A percentile compares a stretch with the other conserved stretches of the same genome.
Evolutionary conservation across 345 rosid genomes (phyloP).

Genomic region (Aquilaria sinensis): DNA sequence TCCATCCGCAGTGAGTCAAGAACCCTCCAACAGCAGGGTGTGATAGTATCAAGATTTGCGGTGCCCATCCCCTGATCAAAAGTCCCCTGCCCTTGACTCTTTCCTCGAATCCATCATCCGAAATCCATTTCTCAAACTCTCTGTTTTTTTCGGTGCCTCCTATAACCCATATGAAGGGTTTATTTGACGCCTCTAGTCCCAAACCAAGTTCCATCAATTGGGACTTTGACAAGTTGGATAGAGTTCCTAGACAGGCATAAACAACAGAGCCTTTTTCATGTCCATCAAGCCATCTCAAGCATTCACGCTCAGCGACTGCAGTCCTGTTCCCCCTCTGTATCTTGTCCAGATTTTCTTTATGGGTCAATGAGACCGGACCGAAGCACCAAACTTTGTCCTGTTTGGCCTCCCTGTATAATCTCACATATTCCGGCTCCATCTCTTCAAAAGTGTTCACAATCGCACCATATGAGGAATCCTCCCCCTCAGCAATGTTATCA

Average conservation of each 20-base stretch:
- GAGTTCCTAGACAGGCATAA: conserved; percentile 42
- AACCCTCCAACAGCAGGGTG: conserved; percentile 40
- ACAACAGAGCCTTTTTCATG: conserved; percentile 20
- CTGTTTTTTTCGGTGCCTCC: conserved; percentile 3
- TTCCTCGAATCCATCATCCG: conserved; percentile 27
- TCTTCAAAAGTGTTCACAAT: conserved; percentile 35
- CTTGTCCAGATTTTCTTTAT: conserved; percentile 18
- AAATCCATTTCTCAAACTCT: conserved; percentile 2
- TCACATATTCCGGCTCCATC: conserved; percentile 24
- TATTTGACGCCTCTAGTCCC: conserved; percentile 38
- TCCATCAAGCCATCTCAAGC: conserved; percentile 37
- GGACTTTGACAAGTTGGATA: conserved; percentile 16
- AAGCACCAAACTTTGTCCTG: conserved; percentile 33
- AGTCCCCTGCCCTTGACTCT: conserved; percentile 39
- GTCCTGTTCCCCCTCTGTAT: conserved; percentile 26
- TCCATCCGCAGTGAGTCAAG: conserved; percentile 64
- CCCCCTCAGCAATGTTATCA: conserved; percentile 1
- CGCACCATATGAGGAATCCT: conserved; percentile 19
- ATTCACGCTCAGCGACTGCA: conserved; percentile 5
- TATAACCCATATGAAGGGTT: conserved; percentile 28
- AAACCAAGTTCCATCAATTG: conserved; percentile 39
- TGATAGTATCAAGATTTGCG: conserved; percentile 45
- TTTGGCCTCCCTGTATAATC: conserved; percentile 16
- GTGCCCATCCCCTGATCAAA: conserved; percentile 51
- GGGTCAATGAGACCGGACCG: conserved; percentile 36